phyloP scores from a whole-genome alignment of 2,329 filamentous ascomycete species.

The Diaporthe sp. region DNA sequence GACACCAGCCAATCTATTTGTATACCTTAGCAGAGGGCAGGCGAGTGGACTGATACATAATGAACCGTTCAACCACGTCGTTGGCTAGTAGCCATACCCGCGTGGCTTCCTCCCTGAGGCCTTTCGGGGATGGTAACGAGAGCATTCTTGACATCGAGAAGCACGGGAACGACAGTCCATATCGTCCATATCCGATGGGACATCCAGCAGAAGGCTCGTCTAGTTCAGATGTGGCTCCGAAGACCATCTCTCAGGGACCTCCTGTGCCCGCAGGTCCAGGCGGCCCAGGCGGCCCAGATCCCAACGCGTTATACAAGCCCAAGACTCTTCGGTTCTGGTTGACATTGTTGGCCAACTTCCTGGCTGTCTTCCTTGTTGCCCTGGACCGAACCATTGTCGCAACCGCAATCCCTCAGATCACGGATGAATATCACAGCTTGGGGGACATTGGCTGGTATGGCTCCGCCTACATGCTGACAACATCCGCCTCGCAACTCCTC shows the following conservation, averaged over 20 bases:
- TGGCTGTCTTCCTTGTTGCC: constrained; percentile 71
- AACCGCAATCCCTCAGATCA: constrained; percentile 68
- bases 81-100: constrained; percentile 40
- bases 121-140: not conserved
- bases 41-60: not conserved
- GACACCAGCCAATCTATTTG: constrained; percentile 3
- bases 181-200: constrained; percentile 5
- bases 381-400: constrained; percentile 70
- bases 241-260: constrained; percentile 23
- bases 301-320: constrained; percentile 62
- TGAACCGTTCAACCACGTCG: constrained; percentile 39
- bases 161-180: not conserved
- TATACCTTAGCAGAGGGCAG: not conserved
- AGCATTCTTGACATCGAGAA: constrained; percentile 33
- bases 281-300: constrained; percentile 10
- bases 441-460: constrained; percentile 76
- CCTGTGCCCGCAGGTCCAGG: constrained; percentile 24
- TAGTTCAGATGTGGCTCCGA: not conserved
- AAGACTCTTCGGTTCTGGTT: constrained; percentile 69
- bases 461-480: constrained; percentile 72
- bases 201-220: not conserved
- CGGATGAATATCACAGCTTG: constrained; percentile 69
- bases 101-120: constrained; percentile 16
- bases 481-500: constrained; percentile 67
- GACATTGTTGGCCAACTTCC: constrained; percentile 66